Percentiles rank a stretch among this genome's conserved stretches.
phyloP scores from a whole-genome alignment of 495 filamentous ascomycete species.

The Niebla homalea region DNA sequence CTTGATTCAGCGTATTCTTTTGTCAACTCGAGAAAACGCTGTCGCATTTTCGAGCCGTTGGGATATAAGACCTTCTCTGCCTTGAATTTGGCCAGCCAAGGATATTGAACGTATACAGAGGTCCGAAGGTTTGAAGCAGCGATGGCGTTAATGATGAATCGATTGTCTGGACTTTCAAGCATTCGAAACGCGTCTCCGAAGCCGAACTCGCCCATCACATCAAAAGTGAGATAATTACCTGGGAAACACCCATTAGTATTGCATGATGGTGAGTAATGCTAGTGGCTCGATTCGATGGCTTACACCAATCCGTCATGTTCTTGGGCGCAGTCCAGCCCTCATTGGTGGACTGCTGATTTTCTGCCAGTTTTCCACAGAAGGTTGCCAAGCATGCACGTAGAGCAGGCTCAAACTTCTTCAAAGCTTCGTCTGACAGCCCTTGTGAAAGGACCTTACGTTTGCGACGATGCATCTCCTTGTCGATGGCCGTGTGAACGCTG shows the following conservation, averaged over 20 bases:
- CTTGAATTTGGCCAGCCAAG: constrained; percentile 5
- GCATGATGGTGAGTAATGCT: too few species aligned
- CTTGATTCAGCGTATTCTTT: not conserved
- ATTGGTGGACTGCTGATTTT: not conserved
- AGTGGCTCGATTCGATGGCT: not conserved
- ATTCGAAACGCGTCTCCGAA: constrained; percentile 15
- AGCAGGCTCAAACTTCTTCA: constrained; percentile 37
- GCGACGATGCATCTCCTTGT: constrained; percentile 38
- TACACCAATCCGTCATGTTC: constrained; percentile 6
- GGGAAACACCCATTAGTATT: too few species aligned
- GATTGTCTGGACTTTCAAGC: constrained; percentile 7
- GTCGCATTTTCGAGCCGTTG: not conserved
- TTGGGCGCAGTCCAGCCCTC: constrained; percentile 4
- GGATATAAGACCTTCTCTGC: not conserved
- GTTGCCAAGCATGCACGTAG: constrained; percentile 33
- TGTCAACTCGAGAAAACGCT: not conserved
- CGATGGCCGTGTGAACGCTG: constrained; percentile 43
- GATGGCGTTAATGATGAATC: constrained; percentile 17
- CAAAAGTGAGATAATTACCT: constrained; percentile 14
- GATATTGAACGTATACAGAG: constrained; percentile 4
- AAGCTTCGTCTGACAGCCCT: constrained; percentile 38
- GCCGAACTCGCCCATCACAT: constrained; percentile 19
- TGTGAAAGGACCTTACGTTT: constrained; percentile 42
- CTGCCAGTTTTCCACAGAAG: constrained; percentile 2
- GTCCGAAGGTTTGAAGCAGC: constrained; percentile 1